Evolutionary conservation across 176 grass and related monocot species (phyloP).

Genomic region (Aegilops umbellulata): DNA sequence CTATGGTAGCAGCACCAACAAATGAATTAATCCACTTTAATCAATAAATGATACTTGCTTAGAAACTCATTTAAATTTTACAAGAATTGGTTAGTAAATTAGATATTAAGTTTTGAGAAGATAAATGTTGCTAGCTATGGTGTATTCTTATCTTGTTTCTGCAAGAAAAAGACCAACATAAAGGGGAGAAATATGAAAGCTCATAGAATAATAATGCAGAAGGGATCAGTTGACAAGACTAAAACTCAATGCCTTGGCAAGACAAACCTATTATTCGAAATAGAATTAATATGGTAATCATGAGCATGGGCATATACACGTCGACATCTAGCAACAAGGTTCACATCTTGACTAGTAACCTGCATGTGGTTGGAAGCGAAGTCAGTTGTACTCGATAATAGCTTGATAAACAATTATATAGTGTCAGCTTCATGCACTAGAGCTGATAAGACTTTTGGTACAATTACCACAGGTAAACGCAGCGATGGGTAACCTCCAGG

Average conservation of each 20-base stretch:
- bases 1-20: not conserved
- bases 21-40: constrained; percentile 4
- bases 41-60: constrained; percentile 4
- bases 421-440: not conserved
- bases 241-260: not conserved
- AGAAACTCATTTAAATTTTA: not conserved
- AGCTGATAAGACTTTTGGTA: constrained; percentile 18
- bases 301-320: constrained; percentile 90
- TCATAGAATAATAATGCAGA: not conserved
- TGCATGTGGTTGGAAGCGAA: constrained; percentile 40
- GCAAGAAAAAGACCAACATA: not conserved
- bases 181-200: not conserved
- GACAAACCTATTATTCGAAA: constrained; percentile 87
- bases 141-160: not conserved
- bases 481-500: constrained; percentile 66
- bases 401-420: not conserved
- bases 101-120: constrained; percentile 18
- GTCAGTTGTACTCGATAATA: not conserved
- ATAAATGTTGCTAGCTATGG: not conserved
- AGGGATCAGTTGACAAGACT: not conserved
- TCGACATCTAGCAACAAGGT: constrained; percentile 76
- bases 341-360: constrained; percentile 75
- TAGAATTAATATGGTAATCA: constrained; percentile 95
- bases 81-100: not conserved
- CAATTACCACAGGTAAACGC: constrained; percentile 83